These are phyloP conservation scores for Haplographium delicatum DNA, from an alignment of 495 filamentous ascomycete genomes.

Conservation along the genomic window DNA sequence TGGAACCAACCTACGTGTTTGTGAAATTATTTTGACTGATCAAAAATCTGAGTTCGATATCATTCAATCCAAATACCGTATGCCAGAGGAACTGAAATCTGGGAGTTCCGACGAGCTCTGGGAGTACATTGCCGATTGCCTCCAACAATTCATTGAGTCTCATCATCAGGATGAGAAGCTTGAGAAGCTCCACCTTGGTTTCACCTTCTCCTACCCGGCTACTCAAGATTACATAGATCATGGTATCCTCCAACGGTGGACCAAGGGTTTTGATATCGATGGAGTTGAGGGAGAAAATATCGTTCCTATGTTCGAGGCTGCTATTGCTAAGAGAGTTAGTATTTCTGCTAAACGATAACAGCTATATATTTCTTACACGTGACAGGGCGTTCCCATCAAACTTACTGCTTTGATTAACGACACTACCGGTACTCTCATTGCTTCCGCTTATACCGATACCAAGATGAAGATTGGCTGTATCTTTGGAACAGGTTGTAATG, in stretches of 20 bases:
- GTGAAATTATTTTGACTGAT: conserved; percentile 87
- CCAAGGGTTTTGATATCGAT: conserved; percentile 96
- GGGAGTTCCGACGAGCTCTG: conserved; percentile 89
- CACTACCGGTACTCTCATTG: conserved; percentile 98
- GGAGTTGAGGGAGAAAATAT: conserved; percentile 95
- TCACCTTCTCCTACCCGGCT: conserved; percentile 97
- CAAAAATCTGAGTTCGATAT: conserved; percentile 97
- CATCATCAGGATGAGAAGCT: conserved; percentile 68
- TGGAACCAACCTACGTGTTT: conserved; percentile 95
- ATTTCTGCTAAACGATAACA: neutral
- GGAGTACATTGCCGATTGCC: conserved; percentile 96
- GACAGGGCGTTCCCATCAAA: conserved; percentile 75
- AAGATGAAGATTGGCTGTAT: conserved; percentile 95
- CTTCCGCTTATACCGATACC: conserved; percentile 88
- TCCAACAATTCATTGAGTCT: conserved; percentile 91
- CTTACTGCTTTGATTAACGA: conserved; percentile 94
- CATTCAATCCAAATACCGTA: conserved; percentile 95
- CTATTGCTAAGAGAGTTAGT: conserved; percentile 69
- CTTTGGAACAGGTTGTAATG: conserved; percentile 97
- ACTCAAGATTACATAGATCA: conserved; percentile 96
- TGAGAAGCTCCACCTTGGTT: conserved; percentile 76
- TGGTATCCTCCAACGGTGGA: conserved; percentile 94
- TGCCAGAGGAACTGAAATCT: conserved; percentile 92
- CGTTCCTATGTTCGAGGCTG: conserved; percentile 85
- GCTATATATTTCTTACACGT: conserved; percentile 1